Base-by-base conservation (phyloP, 768 basidiomycete genomes). In the Cystobasidium ongulense region DNA sequence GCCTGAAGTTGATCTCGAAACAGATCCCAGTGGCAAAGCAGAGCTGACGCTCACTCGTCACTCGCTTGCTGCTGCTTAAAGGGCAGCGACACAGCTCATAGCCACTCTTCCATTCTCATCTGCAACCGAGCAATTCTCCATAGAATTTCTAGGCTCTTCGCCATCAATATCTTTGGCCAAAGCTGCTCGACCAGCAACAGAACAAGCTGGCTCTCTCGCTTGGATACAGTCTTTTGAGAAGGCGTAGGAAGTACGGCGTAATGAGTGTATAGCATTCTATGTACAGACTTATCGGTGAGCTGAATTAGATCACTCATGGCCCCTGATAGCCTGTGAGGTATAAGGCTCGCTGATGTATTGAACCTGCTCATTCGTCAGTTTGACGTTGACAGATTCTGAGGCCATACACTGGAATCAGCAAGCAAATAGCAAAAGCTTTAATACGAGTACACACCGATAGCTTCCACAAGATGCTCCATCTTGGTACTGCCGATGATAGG, bases 311-410 rank as follows among this genome's bases (percentile, higher is more conserved):
- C 39, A 71, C 7, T 29, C 25, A 52, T 71, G 68, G 35, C 68
- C 68, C 31, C 38, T 71, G 25, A 75, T 65, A 35, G 53, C 62
- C 63, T 63, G 52, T 61, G 86, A 81, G 71, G 79, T 59, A 80
- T 89, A 88, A 1, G 84, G 83, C 76, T 86, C 85, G 73, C 86
- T 85, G 33, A 89, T 83, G 67, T 83, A 83, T 80, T 85, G 84
- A 39, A 86, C 81, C 76, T 89, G 87, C 35, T 88, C 87, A 0
- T 83, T 81, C 0, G 84, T 84, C 57, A 89, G 82, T 71, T 82
- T 81, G 35, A 87, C 75, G 53, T 86, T 73, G 18, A 85, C 81
- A 2, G 81, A 85, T 17, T 80, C 75, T 35, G 46, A n/a, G n/a
- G n/a, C n/a, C n/a, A 23, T 23, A 72, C 38, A n/a, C 11, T 59